These are phyloP conservation scores for Kurtzmaniella quercitrusa DNA, from an alignment of 1,139 yeast genomes.

Conservation along the genomic window DNA sequence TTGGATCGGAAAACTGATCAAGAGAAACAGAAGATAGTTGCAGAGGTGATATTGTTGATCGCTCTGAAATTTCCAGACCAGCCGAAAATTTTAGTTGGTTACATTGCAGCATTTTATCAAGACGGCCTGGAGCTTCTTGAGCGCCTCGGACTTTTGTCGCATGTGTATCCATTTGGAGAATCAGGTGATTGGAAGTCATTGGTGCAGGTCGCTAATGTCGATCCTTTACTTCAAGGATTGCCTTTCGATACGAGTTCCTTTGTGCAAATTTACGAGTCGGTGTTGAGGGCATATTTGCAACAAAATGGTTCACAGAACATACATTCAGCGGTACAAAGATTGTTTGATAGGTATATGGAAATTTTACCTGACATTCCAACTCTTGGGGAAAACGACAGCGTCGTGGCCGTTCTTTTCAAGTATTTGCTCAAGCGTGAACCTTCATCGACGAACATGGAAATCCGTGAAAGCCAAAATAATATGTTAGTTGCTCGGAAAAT, in stretches of 20 bases:
- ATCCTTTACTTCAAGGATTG: slow-evolving; percentile 23
- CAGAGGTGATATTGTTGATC: slow-evolving; percentile 32
- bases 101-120: slow-evolving; percentile 29
- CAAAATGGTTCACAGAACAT: not conserved
- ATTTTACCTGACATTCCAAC: not conserved
- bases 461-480: slow-evolving; percentile 16
- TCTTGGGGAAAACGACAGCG: slow-evolving; percentile 17
- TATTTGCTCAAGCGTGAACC: slow-evolving; percentile 24
- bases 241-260: slow-evolving; percentile 21
- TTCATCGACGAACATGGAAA: slow-evolving; percentile 15
- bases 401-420: slow-evolving; percentile 27
- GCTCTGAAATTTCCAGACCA: slow-evolving; percentile 25
- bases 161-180: slow-evolving; percentile 18
- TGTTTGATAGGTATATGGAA: not conserved
- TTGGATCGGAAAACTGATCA: slow-evolving; percentile 16
- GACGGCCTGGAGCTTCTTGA: slow-evolving; percentile 20
- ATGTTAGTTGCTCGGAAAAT: slow-evolving; percentile 30
- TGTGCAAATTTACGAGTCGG: slow-evolving; percentile 23
- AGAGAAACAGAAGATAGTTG: slow-evolving; percentile 20
- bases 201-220: slow-evolving; percentile 30
- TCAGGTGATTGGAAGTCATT: slow-evolving; percentile 2
- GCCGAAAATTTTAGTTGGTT: slow-evolving; percentile 38
- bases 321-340: not conserved
- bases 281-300: slow-evolving; percentile 14
- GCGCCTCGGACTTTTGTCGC: slow-evolving; percentile 21